Conservation (phyloP, 176 grass and related monocot species). For the Guadua angustifolia region DNA sequence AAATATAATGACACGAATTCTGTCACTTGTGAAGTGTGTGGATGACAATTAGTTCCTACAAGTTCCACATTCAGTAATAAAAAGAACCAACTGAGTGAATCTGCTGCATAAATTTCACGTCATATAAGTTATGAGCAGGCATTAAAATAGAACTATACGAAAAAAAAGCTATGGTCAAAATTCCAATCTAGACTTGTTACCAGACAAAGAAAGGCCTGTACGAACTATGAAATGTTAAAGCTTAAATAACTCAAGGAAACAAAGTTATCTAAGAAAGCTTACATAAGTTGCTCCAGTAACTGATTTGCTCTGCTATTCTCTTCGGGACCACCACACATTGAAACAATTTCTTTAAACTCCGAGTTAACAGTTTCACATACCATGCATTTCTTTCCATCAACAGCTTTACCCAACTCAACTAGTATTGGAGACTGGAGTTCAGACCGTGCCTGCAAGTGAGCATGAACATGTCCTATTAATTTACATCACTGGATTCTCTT, state of each 20-base stretch:
- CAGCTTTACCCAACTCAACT: constrained; percentile 52
- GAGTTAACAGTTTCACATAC: constrained; percentile 62
- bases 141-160: background rate
- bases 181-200: background rate
- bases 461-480: background rate
- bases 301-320: constrained; percentile 70
- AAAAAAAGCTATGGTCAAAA: background rate
- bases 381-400: constrained; percentile 74
- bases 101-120: background rate
- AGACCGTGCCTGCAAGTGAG: constrained; percentile 56
- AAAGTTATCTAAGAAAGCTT: constrained; percentile 45
- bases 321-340: constrained; percentile 67
- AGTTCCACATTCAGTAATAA: background rate
- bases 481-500: background rate
- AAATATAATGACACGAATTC: background rate
- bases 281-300: constrained; percentile 71
- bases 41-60: background rate
- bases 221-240: background rate
- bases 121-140: constrained; percentile 3
- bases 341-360: constrained; percentile 82
- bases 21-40: background rate
- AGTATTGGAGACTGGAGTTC: constrained; percentile 77
- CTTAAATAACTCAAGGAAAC: background rate
- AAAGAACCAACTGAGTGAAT: background rate
- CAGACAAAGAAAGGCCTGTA: background rate